These are phyloP conservation scores for Vigna radiata DNA, from an alignment of 306 rosid species.

Conservation along the genomic window DNA sequence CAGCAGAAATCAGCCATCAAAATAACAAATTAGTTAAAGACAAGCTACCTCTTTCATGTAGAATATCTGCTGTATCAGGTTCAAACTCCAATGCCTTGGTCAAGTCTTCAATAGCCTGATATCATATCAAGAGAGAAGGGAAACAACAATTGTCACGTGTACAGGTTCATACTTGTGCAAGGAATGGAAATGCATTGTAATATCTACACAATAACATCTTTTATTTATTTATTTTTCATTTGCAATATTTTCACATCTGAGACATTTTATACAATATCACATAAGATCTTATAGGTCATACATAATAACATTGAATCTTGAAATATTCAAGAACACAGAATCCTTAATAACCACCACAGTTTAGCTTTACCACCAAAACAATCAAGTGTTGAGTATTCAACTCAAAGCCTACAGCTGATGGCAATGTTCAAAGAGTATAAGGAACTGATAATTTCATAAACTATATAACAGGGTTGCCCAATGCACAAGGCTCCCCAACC, in stretches of 20 bases:
- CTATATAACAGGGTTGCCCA: neutral
- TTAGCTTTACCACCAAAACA: slow-evolving; percentile 13
- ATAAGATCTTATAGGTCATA: slow-evolving; percentile 21
- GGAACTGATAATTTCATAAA: slow-evolving; percentile 8
- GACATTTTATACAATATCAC: neutral
- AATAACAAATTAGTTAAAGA: slow-evolving; percentile 22
- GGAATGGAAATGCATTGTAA: no score
- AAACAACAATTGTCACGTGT: slow-evolving; percentile 30
- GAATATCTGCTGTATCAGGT: slow-evolving; percentile 77
- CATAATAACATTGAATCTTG: slow-evolving; percentile 11
- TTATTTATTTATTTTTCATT: neutral
- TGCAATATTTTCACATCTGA: slow-evolving; percentile 22
- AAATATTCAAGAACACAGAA: slow-evolving; percentile 3
- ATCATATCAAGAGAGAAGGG: slow-evolving; percentile 36
- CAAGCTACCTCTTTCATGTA: slow-evolving; percentile 90
- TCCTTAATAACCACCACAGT: slow-evolving; percentile 15
- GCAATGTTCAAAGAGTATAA: slow-evolving; percentile 10
- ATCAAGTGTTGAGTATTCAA: slow-evolving; percentile 16
- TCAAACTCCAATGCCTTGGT: slow-evolving; percentile 87
- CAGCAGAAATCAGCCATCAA: slow-evolving; percentile 5
- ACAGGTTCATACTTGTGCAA: slow-evolving; percentile 34
- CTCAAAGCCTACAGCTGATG: slow-evolving; percentile 31
- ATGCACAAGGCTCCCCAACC: neutral
- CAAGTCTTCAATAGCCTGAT: slow-evolving; percentile 90
- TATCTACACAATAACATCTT: no score